These are phyloP conservation scores for Avena eriantha DNA, from an alignment of 176 grass and related monocot species.

Conservation along the genomic window DNA sequence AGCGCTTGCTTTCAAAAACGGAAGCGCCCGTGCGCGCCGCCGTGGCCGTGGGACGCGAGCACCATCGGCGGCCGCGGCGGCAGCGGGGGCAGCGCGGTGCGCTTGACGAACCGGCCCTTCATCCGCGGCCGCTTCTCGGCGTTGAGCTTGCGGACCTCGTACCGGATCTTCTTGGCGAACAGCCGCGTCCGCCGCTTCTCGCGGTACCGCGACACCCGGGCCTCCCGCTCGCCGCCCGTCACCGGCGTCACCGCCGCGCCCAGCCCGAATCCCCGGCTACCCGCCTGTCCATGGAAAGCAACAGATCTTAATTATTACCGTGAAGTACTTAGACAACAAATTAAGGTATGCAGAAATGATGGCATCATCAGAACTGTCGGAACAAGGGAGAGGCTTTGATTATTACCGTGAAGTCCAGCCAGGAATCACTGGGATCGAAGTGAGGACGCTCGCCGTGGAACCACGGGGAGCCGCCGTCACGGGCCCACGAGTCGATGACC, in stretches of 20 bases:
- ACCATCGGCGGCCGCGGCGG: constrained; percentile 42
- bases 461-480: constrained; percentile 71
- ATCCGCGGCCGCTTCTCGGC: constrained; percentile 98
- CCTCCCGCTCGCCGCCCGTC: constrained; percentile 79
- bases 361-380: not conserved
- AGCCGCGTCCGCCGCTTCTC: constrained; percentile 95
- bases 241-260: constrained; percentile 37
- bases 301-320: not conserved
- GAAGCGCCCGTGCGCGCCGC: constrained; percentile 48
- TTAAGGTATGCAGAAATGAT: not conserved
- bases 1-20: constrained; percentile 55
- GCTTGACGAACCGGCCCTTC: constrained; percentile 98
- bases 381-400: not conserved
- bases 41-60: constrained; percentile 34
- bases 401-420: constrained; percentile 79
- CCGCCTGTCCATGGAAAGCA: constrained; percentile 22
- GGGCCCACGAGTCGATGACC: constrained; percentile 72
- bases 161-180: constrained; percentile 98
- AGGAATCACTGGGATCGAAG: constrained; percentile 48
- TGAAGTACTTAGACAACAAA: not conserved
- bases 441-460: constrained; percentile 70
- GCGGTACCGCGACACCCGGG: constrained; percentile 87
- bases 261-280: constrained; percentile 25
- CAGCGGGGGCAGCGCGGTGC: constrained; percentile 45
- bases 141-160: constrained; percentile 99